Evolutionary conservation across 2,329 filamentous ascomycete genomes (phyloP), one percentile per base, ranked within the genome.

Genomic region (Blumeriella jaapii): DNA sequence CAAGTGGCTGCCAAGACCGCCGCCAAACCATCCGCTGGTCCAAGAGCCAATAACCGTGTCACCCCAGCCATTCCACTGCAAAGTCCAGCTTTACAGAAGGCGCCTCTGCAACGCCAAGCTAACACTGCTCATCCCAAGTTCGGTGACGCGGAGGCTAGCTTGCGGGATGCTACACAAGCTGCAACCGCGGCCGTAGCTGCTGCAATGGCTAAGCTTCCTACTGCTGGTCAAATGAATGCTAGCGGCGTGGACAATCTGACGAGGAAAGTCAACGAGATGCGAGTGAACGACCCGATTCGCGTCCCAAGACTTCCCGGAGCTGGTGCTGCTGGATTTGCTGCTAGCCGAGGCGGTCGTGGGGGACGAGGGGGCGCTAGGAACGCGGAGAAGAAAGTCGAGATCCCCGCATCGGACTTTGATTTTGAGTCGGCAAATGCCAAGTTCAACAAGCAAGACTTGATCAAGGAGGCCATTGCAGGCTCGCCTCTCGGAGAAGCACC

Each of bases 341-440:
- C 51, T 30, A 58, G 59, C 28, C 57, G 59, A 24, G 52, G 57
- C 13, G 51, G 61, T 23, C 60, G 67, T 25, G 65, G 67, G 30
- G 65, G 62, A 8, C 50, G 62, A 27, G 61, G 54, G 27, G 49
- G 52, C 25, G 22, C 58, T 57, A 15, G 48, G 38, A 30, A 49
- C 42, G 36, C 63, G 39, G 62, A 68, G 31, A 64, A 69, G 49
- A 91, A 84, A 61, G 75, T 96, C 19, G 87, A 94, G 34, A 83
- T 98, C 2, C 91, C 91, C 0, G 74, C 81, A 30, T 78, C 83
- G 1, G 91, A 96, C 55, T 98, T 87, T 51, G 89, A 98, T 54
- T 98, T 98, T 54, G 82, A 81, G 48, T 73, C 71, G 11, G 69
- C 82, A 17, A 93, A 93, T 55, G 82, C 82, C 31, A 91, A 87